These are phyloP conservation scores for Wickerhamiella domercqiae DNA, from an alignment of 805 yeast species.

Conservation along the genomic window DNA sequence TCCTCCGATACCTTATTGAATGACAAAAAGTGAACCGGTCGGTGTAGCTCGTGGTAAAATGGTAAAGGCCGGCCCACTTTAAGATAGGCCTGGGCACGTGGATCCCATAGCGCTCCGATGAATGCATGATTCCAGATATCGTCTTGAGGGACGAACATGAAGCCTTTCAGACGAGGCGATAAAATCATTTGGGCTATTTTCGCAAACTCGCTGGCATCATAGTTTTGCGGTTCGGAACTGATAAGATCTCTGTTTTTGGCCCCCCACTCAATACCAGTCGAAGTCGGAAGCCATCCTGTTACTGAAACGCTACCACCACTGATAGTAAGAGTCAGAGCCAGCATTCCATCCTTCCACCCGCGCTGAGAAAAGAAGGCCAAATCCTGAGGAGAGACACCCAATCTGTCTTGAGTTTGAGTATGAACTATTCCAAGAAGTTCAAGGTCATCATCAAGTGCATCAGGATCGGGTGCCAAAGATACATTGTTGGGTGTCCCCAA, in stretches of 20 bases:
- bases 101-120: slow-evolving; percentile 69
- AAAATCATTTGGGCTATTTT: slow-evolving; percentile 49
- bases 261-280: slow-evolving; percentile 74
- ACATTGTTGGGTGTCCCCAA: slow-evolving; percentile 56
- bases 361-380: slow-evolving; percentile 42
- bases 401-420: slow-evolving; percentile 56
- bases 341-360: slow-evolving; percentile 31
- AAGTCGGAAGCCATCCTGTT: slow-evolving; percentile 43
- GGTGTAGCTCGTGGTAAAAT: slow-evolving; percentile 72
- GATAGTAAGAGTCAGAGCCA: slow-evolving; percentile 52
- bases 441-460: slow-evolving; percentile 34
- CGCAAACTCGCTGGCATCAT: slow-evolving; percentile 31
- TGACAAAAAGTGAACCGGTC: slow-evolving; percentile 66
- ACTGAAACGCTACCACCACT: slow-evolving; percentile 76
- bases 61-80: slow-evolving; percentile 67
- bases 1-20: neutral
- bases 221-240: slow-evolving; percentile 46
- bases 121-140: slow-evolving; percentile 85
- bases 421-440: slow-evolving; percentile 93
- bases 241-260: slow-evolving; percentile 38
- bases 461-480: slow-evolving; percentile 35
- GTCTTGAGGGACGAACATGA: slow-evolving; percentile 71
- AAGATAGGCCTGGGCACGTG: slow-evolving; percentile 41
- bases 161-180: slow-evolving; percentile 64
- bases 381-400: slow-evolving; percentile 53